Conservation (phyloP, 768 basidiomycete species). For the Mycena chlorophos region DNA sequence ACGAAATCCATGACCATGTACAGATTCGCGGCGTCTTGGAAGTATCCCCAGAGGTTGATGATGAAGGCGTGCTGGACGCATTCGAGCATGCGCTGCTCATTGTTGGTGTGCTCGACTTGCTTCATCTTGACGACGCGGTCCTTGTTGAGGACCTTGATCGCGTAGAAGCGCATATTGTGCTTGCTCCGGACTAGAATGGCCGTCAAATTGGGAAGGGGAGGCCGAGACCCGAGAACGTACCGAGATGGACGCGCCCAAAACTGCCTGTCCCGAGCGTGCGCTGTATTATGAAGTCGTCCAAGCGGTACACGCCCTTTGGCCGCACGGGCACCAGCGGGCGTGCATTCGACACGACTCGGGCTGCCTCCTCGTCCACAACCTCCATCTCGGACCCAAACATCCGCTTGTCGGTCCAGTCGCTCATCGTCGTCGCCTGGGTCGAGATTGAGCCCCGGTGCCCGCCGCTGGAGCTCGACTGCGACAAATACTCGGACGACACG, state of each 20-base stretch:
- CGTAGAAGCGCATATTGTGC: conserved; percentile 94
- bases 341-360: conserved; percentile 3
- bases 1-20: conserved; percentile 99
- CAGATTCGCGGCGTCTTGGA: conserved; percentile 88
- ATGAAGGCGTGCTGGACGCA: conserved; percentile 90
- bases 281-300: conserved; percentile 78
- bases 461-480: conserved; percentile 33
- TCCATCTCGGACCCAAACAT: conserved; percentile 29
- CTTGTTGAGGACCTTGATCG: conserved; percentile 92
- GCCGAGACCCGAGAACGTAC: conserved; percentile 36
- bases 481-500: conserved; percentile 31
- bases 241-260: conserved; percentile 94
- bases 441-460: conserved; percentile 71
- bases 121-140: conserved; percentile 90
- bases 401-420: conserved; percentile 39
- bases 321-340: conserved; percentile 17
- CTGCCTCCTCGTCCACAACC: conserved; percentile 33
- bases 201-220: conserved; percentile 11
- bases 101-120: conserved; percentile 97
- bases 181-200: conserved; percentile 71
- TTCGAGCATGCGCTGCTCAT: conserved; percentile 85
- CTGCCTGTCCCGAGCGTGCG: conserved; percentile 91
- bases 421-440: conserved; percentile 61
- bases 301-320: conserved; percentile 52
- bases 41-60: conserved; percentile 94